These are phyloP conservation scores for Dunaliella primolecta DNA, from an alignment of 139 green algal species.

Conservation along the genomic window DNA sequence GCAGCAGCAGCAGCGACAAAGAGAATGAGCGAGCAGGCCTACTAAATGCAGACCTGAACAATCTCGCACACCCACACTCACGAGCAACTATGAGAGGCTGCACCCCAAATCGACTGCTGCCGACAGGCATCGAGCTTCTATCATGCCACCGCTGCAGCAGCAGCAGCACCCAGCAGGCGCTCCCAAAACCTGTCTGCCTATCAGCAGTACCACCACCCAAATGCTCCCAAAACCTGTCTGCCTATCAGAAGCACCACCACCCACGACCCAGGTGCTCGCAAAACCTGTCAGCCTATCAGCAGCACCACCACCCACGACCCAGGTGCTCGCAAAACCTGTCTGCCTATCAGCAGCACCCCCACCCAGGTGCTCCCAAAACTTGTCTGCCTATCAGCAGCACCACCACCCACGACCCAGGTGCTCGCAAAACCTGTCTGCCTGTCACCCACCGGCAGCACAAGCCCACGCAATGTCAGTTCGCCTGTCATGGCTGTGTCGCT, in stretches of 20 bases:
- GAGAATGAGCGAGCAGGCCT: background rate
- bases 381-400: background rate
- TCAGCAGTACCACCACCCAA: too few species aligned
- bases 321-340: background rate
- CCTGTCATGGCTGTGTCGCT: constrained; percentile 70
- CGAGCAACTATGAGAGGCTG: background rate
- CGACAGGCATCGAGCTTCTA: background rate
- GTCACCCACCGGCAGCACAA: constrained; percentile 66
- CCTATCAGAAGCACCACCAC: background rate
- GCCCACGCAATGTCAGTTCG: constrained; percentile 59
- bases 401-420: background rate
- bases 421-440: background rate
- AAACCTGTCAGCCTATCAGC: background rate
- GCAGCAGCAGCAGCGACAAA: background rate
- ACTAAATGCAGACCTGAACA: background rate
- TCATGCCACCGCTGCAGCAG: background rate
- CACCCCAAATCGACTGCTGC: background rate
- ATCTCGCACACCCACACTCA: background rate
- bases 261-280: background rate
- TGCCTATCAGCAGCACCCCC: too few species aligned
- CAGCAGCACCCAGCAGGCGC: too few species aligned
- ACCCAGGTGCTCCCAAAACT: too few species aligned
- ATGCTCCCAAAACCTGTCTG: background rate
- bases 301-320: background rate
- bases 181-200: background rate